Evolutionary conservation across 352 stramenopile species (phyloP).

Genomic region (Phytophthora pisi): DNA sequence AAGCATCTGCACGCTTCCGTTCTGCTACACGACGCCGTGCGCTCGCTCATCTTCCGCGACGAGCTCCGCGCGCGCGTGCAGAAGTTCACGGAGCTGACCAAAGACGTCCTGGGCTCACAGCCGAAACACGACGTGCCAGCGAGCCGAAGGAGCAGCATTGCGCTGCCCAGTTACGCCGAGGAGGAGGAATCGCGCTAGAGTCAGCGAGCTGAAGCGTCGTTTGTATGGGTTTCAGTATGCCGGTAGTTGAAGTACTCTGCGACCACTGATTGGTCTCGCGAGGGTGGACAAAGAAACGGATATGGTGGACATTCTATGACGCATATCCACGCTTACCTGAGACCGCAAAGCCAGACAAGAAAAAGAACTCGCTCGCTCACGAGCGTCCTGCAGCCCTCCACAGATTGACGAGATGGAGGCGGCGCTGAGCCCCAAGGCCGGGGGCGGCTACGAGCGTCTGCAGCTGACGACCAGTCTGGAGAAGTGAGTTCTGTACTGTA

Average conservation of each 20-base stretch:
- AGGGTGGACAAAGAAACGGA: slow-evolving; percentile 22
- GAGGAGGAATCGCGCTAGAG: neutral
- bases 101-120: slow-evolving; percentile 5
- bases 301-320: neutral
- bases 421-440: slow-evolving; percentile 27
- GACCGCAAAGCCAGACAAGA: slow-evolving; percentile 14
- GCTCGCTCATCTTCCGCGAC: slow-evolving; percentile 64
- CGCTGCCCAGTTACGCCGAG: slow-evolving; percentile 2
- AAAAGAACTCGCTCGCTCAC: slow-evolving; percentile 15
- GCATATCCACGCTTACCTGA: slow-evolving; percentile 15
- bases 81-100: slow-evolving; percentile 54
- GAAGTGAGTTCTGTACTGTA: slow-evolving; percentile 15
- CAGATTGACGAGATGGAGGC: slow-evolving; percentile 25
- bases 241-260: slow-evolving; percentile 13
- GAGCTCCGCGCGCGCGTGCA: slow-evolving; percentile 56
- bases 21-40: slow-evolving; percentile 56
- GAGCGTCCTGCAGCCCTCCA: slow-evolving; percentile 3
- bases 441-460: slow-evolving; percentile 29
- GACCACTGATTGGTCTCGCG: slow-evolving; percentile 3
- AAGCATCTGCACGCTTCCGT: slow-evolving; percentile 59
- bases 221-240: slow-evolving; percentile 11
- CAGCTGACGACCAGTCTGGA: slow-evolving; percentile 35
- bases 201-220: neutral
- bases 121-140: neutral
- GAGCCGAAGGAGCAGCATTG: slow-evolving; percentile 5